A percentile compares a stretch with the other conserved stretches of the same genome.
Conservation (phyloP, 768 basidiomycete species). For the Cantharellus cinnabarinus region DNA sequence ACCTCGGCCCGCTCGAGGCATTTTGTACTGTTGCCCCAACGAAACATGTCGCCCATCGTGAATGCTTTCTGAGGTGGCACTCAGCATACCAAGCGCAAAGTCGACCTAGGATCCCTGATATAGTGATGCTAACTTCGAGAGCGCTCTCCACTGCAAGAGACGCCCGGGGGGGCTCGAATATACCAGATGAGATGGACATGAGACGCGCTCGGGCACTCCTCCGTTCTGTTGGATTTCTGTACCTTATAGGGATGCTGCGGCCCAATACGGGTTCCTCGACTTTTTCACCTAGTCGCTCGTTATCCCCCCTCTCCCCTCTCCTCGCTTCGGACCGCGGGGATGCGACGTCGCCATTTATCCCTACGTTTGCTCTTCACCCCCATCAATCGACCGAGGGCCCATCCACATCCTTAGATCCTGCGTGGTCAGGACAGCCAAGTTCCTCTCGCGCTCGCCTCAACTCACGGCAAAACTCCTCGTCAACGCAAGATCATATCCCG, state of each 20-base stretch:
- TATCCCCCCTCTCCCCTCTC: background rate
- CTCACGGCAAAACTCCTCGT: background rate
- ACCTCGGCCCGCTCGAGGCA: slow-evolving; percentile 11
- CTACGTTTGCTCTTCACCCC: background rate
- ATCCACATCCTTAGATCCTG: background rate
- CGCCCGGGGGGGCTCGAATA: background rate
- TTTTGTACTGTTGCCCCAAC: slow-evolving; percentile 12
- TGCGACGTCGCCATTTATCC: background rate
- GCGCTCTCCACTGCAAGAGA: background rate
- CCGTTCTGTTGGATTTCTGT: background rate
- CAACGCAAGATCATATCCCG: background rate
- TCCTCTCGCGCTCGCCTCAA: background rate
- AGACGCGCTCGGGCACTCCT: background rate
- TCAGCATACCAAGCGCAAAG: slow-evolving; percentile 10
- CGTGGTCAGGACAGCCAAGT: background rate
- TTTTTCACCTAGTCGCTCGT: background rate
- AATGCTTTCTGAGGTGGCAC: slow-evolving; percentile 12
- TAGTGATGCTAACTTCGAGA: background rate
- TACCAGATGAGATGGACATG: background rate
- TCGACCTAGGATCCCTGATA: background rate
- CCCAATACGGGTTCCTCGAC: background rate
- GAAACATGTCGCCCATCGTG: slow-evolving; percentile 12
- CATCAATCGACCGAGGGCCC: background rate
- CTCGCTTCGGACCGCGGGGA: background rate
- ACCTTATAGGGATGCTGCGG: background rate